Base-by-base conservation (phyloP, 139 green algal species). In the Chlamydomonas sp. region DNA sequence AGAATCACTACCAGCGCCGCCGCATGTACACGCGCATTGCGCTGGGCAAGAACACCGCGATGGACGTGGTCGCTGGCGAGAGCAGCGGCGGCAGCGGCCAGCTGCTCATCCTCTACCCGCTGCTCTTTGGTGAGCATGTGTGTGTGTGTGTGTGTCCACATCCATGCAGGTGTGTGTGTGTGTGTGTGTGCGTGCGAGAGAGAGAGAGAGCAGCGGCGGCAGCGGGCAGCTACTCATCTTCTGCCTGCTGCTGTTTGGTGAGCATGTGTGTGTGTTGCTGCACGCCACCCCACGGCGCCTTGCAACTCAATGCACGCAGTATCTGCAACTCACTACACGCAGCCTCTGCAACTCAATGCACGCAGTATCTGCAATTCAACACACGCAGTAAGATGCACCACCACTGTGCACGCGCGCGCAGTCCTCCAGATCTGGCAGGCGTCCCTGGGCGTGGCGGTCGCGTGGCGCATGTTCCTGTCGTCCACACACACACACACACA, bases 21-120 rank as follows among this genome's bases (percentile, higher is more conserved):
- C 83, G 90, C 39, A 93, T 97, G 90, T 98, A 98, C 82, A 96
- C 89, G 1, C 87, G 90, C 50, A 95, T 98, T 49, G 92, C 92
- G 5, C 79, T 98, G 35, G 92, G 92, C 66, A 95, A 93, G 72
- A 86, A 85, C 64, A 83, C 54, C 26, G 80, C 85, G 24, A 97
- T 96, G 89, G 91, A 97, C 72, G 90, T 98, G 35, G 90, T 95
- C 35, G 77, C 69, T 0, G 89, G 88, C 1, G 92, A 98, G 75
- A 88, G 65, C 65, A 85, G 69, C 37, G 89, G 84, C 22, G 75
- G 71, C 35, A 68, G 74, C 28, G 91, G 90, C 1, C 90, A 96
- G 79, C 81, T 96, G 68, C 67, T 89, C 66, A 54, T 95, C n/a
- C 80, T 97, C 3, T 96, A 96, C 82, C 91, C 91, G 1, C 50